Base-by-base conservation (phyloP, 2,329 filamentous ascomycete species). In the Arthrobotrys sphaeroides region DNA sequence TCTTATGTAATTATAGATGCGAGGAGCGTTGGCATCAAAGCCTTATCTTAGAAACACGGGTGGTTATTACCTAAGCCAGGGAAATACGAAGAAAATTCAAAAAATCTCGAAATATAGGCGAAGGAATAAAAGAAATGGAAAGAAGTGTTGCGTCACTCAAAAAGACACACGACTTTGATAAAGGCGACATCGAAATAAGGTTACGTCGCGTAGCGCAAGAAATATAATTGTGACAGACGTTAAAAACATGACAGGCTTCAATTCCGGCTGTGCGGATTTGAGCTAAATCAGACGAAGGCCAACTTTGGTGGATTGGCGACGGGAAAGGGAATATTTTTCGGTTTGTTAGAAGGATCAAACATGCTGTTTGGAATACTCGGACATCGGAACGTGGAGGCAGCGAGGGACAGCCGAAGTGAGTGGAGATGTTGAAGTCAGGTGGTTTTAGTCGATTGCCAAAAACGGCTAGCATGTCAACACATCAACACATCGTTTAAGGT, bases 171-270 rank as follows among this genome's bases (percentile, higher is more conserved):
- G 26, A 18, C 31, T 13, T 31, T 20, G 13, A 53, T 9, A 16
- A 12, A 33, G 13, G 24, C 31, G 59, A 75, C 64, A 75, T 75
- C 72, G 22, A 69, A 75, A 65, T 75, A 75, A 75, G 72, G 72
- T 75, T 75, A 47, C 26, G 49, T 65, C 26, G 61, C 18, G 67
- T 33, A 65, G 61, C 55, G 45, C 43, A 57, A 49, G 26, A 43
- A n/a, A n/a, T n/a, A 36, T 33, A 36, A 57, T 33, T 20, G 33
- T 43, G 42, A 62, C 53, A 18, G 70, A 55, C 10, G 51, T 55
- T 42, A 31, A 28, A 28, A 38, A 40, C n/a, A 47, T 36, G 33
- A 31, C 53, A 18, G 36, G 26, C n/a, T n/a, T n/a, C n/a, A n/a
- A n/a, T 62, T 33, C 33, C 45, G 43, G 62, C 12, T 36, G n/a